phyloP scores from a whole-genome alignment of 192 early-diverging fungal genomes.

The Coemansia sp. region DNA sequence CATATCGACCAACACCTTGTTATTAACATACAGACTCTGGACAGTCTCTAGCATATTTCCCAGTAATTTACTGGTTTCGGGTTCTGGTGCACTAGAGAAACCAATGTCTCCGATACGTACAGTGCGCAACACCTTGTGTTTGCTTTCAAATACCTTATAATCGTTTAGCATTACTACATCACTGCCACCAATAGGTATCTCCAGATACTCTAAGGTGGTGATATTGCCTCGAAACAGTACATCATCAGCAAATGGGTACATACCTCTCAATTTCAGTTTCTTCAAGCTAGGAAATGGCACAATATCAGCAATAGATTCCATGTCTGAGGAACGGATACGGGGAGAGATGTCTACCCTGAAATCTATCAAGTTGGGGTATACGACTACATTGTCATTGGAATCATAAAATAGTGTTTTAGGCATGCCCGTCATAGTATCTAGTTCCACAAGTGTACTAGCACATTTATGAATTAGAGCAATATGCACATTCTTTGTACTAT shows the following conservation, averaged over 20 bases:
- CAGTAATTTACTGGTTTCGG: background rate
- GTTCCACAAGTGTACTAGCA: background rate
- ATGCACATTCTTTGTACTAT: background rate
- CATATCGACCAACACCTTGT: background rate
- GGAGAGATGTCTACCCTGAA: background rate
- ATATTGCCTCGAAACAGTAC: constrained; percentile 10
- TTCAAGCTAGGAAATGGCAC: constrained; percentile 5
- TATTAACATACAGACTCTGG: background rate
- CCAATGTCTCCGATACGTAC: too few species aligned
- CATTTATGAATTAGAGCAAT: background rate
- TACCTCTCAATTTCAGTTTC: background rate
- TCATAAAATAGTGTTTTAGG: background rate
- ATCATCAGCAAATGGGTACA: constrained; percentile 10
- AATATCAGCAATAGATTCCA: background rate
- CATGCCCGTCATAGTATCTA: background rate
- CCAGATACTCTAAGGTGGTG: background rate
- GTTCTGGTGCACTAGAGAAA: background rate
- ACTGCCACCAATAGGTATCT: background rate
- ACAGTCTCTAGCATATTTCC: background rate
- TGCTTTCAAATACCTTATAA: background rate
- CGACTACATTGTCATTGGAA: background rate
- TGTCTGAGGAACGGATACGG: too few species aligned
- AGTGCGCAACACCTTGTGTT: background rate
- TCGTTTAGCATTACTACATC: background rate
- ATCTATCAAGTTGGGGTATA: constrained; percentile 2